Conservation (phyloP, 2,329 filamentous ascomycete genomes). For the Helotiales sp. region DNA sequence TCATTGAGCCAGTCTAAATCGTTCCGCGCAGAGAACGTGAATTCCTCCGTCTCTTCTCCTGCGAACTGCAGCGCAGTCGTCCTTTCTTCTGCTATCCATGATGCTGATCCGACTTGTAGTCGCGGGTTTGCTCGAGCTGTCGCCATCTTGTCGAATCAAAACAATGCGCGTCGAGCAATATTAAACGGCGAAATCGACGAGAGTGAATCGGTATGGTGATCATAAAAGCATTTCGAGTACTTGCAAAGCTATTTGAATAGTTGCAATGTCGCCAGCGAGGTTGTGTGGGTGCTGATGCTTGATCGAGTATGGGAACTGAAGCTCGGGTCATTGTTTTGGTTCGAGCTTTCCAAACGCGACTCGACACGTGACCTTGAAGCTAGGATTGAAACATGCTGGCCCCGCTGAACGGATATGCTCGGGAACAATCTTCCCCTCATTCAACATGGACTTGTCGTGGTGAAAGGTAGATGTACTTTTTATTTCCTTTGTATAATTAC, state of each 20-base stretch:
- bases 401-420: slow-evolving; percentile 14
- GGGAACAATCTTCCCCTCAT: slow-evolving; percentile 18
- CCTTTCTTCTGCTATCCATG: slow-evolving; percentile 86
- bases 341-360: slow-evolving; percentile 9
- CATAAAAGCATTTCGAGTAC: slow-evolving; percentile 29
- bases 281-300: slow-evolving; percentile 21
- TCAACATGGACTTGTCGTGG: background rate
- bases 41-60: slow-evolving; percentile 85
- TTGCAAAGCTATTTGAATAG: slow-evolving; percentile 12
- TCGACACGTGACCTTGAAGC: slow-evolving; percentile 11
- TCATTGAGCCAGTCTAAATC: slow-evolving; percentile 98
- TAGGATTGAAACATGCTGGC: background rate
- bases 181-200: slow-evolving; percentile 5
- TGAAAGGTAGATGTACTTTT: background rate
- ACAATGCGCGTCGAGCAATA: slow-evolving; percentile 32
- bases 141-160: slow-evolving; percentile 35
- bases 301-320: slow-evolving; percentile 12
- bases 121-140: slow-evolving; percentile 45
- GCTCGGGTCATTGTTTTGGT: slow-evolving; percentile 28
- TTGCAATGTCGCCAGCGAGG: slow-evolving; percentile 14
- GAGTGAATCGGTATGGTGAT: slow-evolving; percentile 6
- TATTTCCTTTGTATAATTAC: background rate
- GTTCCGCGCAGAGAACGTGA: slow-evolving; percentile 86
- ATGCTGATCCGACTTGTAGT: slow-evolving; percentile 73
- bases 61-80: slow-evolving; percentile 74